Percentiles rank a stretch among this genome's conserved stretches.
These are phyloP conservation scores for Coemansia sp. DNA, from an alignment of 192 early-diverging fungal genomes.

Conservation along the genomic window DNA sequence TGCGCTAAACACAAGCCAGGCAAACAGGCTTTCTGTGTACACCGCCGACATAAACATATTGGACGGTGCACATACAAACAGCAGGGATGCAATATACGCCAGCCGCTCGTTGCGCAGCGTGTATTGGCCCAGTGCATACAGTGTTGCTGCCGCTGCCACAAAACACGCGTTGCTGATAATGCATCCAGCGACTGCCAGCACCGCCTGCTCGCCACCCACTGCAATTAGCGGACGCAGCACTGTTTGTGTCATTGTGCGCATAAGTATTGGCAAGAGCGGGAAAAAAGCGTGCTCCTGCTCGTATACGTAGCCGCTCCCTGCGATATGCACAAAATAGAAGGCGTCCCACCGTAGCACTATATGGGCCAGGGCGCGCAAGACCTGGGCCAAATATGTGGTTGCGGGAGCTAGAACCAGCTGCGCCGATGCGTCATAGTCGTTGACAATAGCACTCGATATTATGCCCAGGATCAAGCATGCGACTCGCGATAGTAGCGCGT, in stretches of 20 bases:
- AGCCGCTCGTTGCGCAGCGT: conserved; percentile 55
- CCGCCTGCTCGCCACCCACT: conserved; percentile 41
- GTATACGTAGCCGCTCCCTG: conserved; percentile 73
- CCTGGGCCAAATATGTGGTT: not conserved
- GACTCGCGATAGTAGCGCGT: conserved; percentile 54
- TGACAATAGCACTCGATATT: conserved; percentile 51
- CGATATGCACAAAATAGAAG: conserved; percentile 80
- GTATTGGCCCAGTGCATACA: conserved; percentile 65
- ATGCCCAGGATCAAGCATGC: conserved; percentile 50
- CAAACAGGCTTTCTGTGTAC: conserved; percentile 87
- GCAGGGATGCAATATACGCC: conserved; percentile 64
- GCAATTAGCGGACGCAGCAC: conserved; percentile 57
- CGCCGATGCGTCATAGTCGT: conserved; percentile 63
- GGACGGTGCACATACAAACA: conserved; percentile 75
- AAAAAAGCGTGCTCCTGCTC: conserved; percentile 92
- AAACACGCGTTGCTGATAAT: conserved; percentile 76
- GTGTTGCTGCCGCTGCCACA: conserved; percentile 58
- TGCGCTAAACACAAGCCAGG: conserved; percentile 73
- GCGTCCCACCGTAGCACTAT: conserved; percentile 87
- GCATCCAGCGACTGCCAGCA: conserved; percentile 61
- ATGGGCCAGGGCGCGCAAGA: conserved; percentile 13
- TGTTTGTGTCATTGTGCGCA: conserved; percentile 56
- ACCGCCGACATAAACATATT: conserved; percentile 85
- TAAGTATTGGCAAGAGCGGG: conserved; percentile 66
- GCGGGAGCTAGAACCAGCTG: conserved; percentile 21